Evolutionary conservation across 176 grass and related monocot species (phyloP).

Genomic region (Eragrostis nindensis): DNA sequence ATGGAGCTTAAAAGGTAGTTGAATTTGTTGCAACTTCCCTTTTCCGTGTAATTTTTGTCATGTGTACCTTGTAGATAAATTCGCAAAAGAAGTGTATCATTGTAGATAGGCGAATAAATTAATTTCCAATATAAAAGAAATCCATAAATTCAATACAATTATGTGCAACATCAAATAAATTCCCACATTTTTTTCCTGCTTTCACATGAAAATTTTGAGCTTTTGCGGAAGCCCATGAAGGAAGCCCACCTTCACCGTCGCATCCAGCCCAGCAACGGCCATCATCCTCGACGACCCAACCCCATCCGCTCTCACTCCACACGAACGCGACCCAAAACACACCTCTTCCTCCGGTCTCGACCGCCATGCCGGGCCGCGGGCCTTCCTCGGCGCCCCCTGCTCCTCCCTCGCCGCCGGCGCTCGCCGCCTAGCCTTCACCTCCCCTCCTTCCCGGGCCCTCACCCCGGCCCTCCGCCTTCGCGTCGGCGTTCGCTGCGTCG

Average conservation of each 20-base stretch:
- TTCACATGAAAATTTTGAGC: too few relatives aligned
- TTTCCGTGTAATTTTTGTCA: too few relatives aligned
- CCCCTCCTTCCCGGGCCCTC: neutral
- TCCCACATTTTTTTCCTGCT: too few relatives aligned
- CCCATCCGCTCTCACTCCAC: neutral
- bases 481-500: conserved; percentile 34
- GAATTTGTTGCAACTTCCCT: too few relatives aligned
- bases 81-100: too few relatives aligned
- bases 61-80: too few relatives aligned
- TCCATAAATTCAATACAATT: too few relatives aligned
- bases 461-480: conserved; percentile 24
- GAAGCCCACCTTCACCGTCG: neutral
- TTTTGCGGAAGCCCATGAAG: neutral
- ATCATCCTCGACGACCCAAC: neutral
- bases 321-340: conserved; percentile 45
- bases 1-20: too few relatives aligned
- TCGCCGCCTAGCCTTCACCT: conserved; percentile 32
- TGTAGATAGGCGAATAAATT: too few relatives aligned
- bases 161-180: too few relatives aligned
- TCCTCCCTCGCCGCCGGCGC: conserved; percentile 52
- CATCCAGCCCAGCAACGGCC: conserved; percentile 24
- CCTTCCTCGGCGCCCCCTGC: conserved; percentile 59
- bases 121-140: too few relatives aligned
- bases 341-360: neutral
- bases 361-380: conserved; percentile 81